Evolutionary conservation across 495 filamentous ascomycete species (phyloP), one percentile per base, ranked within the genome.

Genomic region (Neurospora sp.): DNA sequence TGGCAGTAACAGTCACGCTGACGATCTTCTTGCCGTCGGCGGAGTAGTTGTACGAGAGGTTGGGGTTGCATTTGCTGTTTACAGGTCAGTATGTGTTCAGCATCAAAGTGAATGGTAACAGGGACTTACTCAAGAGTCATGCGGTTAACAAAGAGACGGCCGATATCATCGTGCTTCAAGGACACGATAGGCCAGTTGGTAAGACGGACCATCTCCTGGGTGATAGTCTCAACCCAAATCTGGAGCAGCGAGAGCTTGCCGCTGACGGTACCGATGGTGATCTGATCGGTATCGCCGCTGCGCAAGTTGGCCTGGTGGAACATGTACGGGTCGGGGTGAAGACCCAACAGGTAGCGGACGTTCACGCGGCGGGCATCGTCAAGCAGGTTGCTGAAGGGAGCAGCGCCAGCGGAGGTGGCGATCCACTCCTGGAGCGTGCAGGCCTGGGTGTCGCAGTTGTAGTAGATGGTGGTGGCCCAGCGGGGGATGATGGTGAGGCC

Each of bases 391-490:
- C 74, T 84, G 72, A 89, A 89, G 70, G 77, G 79, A 7, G 87
- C 88, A 54, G 76, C 79, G 44, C 86, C 87, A 27, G 81, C 83
- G 2, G 88, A 89, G 9, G 89, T 90, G 74, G 86, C 82, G 70
- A 89, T 88, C 89, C 89, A 91, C 76, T 91, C 88, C 62, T 83
- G 76, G 11, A 86, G 72, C 4, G 87, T 90, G 76, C 89, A 91
- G 16, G 77, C 81, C 2, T 87, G 83, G 66, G 83, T 84, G 75
- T 87, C 82, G 78, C 89, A 91, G 81, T 91, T 89, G 82, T 89
- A 91, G 82, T 90, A 91, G 76, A 91, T 91, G 37, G 85, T 86
- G 5, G 88, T 87, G 10, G 89, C 86, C 86, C 87, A 91, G 46
- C 89, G 87, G 20, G 88, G 88, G 78, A 88, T 86, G 69, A 91